These are phyloP conservation scores for Musa troglodytarum DNA, from an alignment of 176 grass and related monocot species.

Conservation along the genomic window DNA sequence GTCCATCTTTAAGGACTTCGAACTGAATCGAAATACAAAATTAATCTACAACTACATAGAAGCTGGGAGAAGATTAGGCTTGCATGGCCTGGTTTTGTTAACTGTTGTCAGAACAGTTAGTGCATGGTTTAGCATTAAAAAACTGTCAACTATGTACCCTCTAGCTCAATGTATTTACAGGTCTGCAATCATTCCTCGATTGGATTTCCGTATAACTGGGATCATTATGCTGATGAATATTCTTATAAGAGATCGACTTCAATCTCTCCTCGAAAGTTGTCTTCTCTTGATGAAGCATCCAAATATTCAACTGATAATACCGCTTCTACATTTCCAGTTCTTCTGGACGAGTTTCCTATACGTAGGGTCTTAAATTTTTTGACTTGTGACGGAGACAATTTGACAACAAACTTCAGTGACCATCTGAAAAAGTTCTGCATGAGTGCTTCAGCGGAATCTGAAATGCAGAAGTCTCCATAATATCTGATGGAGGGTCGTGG, in stretches of 20 bases:
- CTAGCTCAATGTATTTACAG: neutral
- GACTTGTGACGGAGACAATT: neutral
- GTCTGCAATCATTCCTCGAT: neutral
- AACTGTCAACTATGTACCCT: neutral
- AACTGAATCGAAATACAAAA: neutral
- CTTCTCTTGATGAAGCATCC: neutral
- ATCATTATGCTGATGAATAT: neutral
- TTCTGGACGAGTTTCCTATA: neutral
- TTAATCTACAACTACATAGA: neutral
- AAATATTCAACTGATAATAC: neutral
- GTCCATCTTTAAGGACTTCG: neutral
- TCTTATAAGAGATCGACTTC: neutral
- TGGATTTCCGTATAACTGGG: slow-evolving; percentile 10
- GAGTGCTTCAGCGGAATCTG: neutral
- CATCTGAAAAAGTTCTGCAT: neutral
- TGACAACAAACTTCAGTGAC: neutral
- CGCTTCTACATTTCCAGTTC: neutral
- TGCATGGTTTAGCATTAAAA: neutral
- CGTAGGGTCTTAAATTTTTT: neutral
- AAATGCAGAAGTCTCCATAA: neutral
- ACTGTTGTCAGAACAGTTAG: neutral
- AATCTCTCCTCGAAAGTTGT: neutral
- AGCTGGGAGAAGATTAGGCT: neutral
- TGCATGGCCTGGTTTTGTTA: neutral
- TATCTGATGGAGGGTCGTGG: neutral